Conservation (phyloP, 352 stramenopile genomes). For the Phytopythium helicoides region DNA sequence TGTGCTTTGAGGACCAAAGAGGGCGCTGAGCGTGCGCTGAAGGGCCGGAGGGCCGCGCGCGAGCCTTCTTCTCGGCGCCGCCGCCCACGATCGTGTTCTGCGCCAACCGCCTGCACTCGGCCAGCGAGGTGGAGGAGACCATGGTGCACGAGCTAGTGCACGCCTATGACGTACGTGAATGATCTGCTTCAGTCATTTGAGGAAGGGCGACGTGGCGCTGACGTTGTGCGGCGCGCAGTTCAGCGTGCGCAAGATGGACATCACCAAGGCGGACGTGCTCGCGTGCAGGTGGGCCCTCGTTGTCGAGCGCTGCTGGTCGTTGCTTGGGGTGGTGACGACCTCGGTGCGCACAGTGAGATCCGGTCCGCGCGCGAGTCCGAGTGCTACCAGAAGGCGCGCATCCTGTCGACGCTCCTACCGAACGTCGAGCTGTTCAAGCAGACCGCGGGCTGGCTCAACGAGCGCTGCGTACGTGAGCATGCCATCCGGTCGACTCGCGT, state of each 20-base stretch:
- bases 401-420: conserved; percentile 54
- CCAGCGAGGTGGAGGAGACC: conserved; percentile 72
- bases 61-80: conserved; percentile 81
- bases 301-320: not conserved
- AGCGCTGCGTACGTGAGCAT: conserved; percentile 70
- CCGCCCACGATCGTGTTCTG: conserved; percentile 82
- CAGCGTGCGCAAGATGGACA: conserved; percentile 83
- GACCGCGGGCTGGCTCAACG: conserved; percentile 56
- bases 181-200: not conserved
- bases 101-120: conserved; percentile 72
- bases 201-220: not conserved
- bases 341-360: conserved; percentile 50
- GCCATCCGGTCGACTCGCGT: conserved; percentile 72
- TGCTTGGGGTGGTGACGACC: not conserved
- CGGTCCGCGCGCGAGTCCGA: conserved; percentile 79
- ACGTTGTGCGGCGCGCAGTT: conserved; percentile 34
- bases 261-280: conserved; percentile 72
- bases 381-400: conserved; percentile 73
- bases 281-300: conserved; percentile 56
- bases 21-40: not conserved
- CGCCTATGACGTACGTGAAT: conserved; percentile 66
- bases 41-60: conserved; percentile 74
- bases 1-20: not conserved
- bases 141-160: conserved; percentile 87
- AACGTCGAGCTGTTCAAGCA: conserved; percentile 64